phyloP scores from a whole-genome alignment of 2,329 filamentous ascomycete genomes.

The Chrysosphaeria jannelii region DNA sequence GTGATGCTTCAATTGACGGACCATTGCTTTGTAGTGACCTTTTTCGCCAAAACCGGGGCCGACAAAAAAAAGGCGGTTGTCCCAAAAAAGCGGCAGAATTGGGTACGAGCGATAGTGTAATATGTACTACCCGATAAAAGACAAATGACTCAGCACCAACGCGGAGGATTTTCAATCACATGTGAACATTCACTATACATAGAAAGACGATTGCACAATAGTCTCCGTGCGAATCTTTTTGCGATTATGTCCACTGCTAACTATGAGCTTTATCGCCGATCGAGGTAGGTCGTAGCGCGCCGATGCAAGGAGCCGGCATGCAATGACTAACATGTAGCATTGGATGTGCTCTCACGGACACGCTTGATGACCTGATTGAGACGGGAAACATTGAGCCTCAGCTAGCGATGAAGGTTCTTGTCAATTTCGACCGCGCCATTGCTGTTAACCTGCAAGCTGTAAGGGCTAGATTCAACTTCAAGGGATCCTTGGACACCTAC shows the following conservation, averaged over 20 bases:
- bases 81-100: too few species aligned
- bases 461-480: constrained; percentile 73
- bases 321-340: constrained; percentile 25
- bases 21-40: too few species aligned
- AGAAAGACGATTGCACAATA: too few species aligned
- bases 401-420: constrained; percentile 91
- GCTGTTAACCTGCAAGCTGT: constrained; percentile 77
- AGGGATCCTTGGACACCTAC: constrained; percentile 96
- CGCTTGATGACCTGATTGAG: constrained; percentile 86
- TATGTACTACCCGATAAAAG: too few species aligned
- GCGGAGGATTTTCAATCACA: too few species aligned
- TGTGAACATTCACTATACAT: too few species aligned
- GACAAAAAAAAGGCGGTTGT: too few species aligned
- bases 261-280: constrained; percentile 95
- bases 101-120: too few species aligned
- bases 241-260: constrained; percentile 11
- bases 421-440: constrained; percentile 82
- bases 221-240: not conserved
- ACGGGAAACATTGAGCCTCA: constrained; percentile 89
- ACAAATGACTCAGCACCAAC: too few species aligned
- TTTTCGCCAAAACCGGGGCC: too few species aligned
- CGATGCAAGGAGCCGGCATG: not conserved
- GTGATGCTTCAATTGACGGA: constrained; percentile 85
- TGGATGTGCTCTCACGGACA: constrained; percentile 78
- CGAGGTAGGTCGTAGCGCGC: constrained; percentile 36